Evolutionary conservation across 2,329 filamentous ascomycete species (phyloP), one percentile per base, ranked within the genome.

Genomic region (Chaetomium globosum): DNA sequence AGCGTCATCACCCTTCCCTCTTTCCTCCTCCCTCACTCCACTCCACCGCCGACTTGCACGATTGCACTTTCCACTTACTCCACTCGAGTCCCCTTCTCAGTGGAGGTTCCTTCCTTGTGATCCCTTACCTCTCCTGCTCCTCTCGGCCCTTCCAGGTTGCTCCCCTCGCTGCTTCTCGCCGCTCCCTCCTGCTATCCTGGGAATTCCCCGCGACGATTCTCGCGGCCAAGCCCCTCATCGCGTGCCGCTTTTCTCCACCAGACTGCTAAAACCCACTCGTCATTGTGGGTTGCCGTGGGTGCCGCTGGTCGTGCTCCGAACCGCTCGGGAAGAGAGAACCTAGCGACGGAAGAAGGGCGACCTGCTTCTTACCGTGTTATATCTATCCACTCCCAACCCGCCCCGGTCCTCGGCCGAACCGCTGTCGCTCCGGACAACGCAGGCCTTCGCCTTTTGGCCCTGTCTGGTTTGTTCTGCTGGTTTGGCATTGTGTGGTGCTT

Each of bases 401-500:
- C n/a, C 55, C 54, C 49, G 48, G 48, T 56, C 36, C 39, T 28
- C 51, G 39, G 26, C 33, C 60, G 30, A 58, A 26, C 63, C 67
- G 61, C 56, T 65, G 65, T 69, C 67, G 59, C 65, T 64, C 62
- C 54, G 55, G 62, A 65, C 64, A 63, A 66, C 64, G 51, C 61
- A 59, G 53, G 51, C 63, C 61, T 28, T 56, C 49, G 54, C 60
- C 33, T 60, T 52, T 10, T 49, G 31, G 30, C 21, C 46, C 36
- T 33, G 48, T 43, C 57, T 53, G 33, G 36, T 54, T 54, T 57
- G 26, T 28, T 55, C 49, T 58, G 30, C 49, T 58, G 30, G 30
- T 39, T 46, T 43, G 59, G 46, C 39, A 28, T 54, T 31, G 31
- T 48, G 12, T 4, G 13, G 23, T 53, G 51, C 12, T 39, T 56